Base-by-base conservation (phyloP, 2,329 filamentous ascomycete genomes). In the Macroventuria anomochaeta region DNA sequence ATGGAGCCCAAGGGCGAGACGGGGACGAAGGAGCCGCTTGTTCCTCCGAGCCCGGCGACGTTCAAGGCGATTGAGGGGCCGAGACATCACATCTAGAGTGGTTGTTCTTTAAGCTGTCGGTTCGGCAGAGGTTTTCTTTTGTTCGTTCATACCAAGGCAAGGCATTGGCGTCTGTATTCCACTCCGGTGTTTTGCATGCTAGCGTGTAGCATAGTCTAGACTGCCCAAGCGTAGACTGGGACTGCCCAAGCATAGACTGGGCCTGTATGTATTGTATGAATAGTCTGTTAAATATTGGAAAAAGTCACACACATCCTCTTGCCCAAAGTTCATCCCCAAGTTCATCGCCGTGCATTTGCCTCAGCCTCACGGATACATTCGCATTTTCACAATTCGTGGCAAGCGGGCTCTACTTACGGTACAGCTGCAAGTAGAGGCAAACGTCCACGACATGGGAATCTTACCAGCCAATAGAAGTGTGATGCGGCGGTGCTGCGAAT, bases 21-120 rank as follows among this genome's bases (percentile, higher is more conserved):
- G 8, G 71, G 70, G 1, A 64, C 68, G 7, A 74, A 75, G 56
- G 71, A 70, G 0, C 72, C 72, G 1, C 41, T 75, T 2, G 68
- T 74, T 1, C 72, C 72, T 17, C 71, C 72, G 2, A 51, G 58
- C 10, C 68, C 69, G 3, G 65, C 68, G 1, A 58, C 58, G 7
- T 66, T 67, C 43, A 60, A 60, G 33, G 58, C 60, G 1, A 8
- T 63, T 5, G 61, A 64, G 36, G 5, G 3, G 1, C 21, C 34
- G 11, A 37, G 52, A 33, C 52, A 55, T 38, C 52, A 55, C 17
- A 21, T 55, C 15, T 51, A 44, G 20, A 2, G 25, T 13, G 2
- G 4, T 10, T 37, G 34, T n/a, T n/a, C n/a, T n/a, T n/a, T n/a
- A n/a, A n/a, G n/a, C n/a, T n/a, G n/a, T n/a, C n/a, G n/a, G n/a